Conservation (phyloP, 495 filamentous ascomycete species). For the Penicillium ucsense region DNA sequence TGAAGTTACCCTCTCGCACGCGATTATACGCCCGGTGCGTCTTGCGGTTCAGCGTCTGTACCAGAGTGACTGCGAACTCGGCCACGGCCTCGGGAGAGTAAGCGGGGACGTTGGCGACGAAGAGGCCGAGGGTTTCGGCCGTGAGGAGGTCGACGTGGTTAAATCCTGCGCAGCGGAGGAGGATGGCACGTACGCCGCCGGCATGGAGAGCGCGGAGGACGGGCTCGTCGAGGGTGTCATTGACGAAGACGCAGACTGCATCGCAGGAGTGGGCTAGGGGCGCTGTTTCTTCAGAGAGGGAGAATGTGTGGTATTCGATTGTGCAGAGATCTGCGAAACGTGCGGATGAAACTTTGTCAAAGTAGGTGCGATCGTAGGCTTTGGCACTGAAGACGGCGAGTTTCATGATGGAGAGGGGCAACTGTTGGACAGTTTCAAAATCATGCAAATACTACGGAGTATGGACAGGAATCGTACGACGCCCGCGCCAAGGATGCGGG, state of each 20-base stretch:
- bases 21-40: constrained; percentile 64
- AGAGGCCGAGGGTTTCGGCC: constrained; percentile 47
- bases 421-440: not conserved
- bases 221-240: constrained; percentile 44
- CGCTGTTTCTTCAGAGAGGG: constrained; percentile 46
- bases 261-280: constrained; percentile 41
- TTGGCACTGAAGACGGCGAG: constrained; percentile 55
- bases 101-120: constrained; percentile 57
- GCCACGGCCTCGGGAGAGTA: constrained; percentile 67
- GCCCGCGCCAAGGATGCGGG: not conserved
- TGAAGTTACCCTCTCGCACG: constrained; percentile 64
- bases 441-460: constrained; percentile 1
- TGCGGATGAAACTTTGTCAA: constrained; percentile 20
- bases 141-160: constrained; percentile 55
- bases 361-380: constrained; percentile 47
- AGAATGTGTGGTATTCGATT: constrained; percentile 46
- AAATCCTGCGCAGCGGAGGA: constrained; percentile 62
- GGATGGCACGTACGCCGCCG: constrained; percentile 43
- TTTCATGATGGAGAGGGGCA: constrained; percentile 34
- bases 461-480: too few species aligned
- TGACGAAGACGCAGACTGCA: constrained; percentile 65
- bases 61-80: constrained; percentile 58
- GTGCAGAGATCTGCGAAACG: constrained; percentile 23
- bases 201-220: constrained; percentile 42
- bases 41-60: constrained; percentile 61